These are phyloP conservation scores for Solanum ossicruentum DNA, from an alignment of 257 asterid genomes.

Conservation along the genomic window DNA sequence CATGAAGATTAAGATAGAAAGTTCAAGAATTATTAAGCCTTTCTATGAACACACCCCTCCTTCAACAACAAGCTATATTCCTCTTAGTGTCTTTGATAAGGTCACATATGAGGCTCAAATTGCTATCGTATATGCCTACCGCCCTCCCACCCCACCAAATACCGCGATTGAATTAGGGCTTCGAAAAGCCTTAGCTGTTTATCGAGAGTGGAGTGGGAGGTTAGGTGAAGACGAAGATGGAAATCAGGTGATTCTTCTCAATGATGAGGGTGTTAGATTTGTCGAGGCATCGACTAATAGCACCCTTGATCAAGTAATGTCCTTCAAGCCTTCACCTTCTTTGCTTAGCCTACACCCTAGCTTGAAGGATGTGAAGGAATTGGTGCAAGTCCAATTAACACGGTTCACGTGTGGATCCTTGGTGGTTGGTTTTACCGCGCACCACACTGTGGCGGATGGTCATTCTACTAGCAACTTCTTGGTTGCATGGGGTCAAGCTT, in stretches of 20 bases:
- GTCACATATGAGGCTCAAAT: slow-evolving; percentile 50
- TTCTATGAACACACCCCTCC: slow-evolving; percentile 32
- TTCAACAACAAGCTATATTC: slow-evolving; percentile 8
- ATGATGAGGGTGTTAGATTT: slow-evolving; percentile 58
- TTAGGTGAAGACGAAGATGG: slow-evolving; percentile 28
- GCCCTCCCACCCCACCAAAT: slow-evolving; percentile 52
- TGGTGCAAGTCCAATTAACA: slow-evolving; percentile 64
- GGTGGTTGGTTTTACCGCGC: slow-evolving; percentile 63
- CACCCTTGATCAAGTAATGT: slow-evolving; percentile 26
- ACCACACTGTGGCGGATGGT: slow-evolving; percentile 64
- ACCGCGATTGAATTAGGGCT: slow-evolving; percentile 39
- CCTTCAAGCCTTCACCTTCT: slow-evolving; percentile 31
- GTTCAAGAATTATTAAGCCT: slow-evolving; percentile 58
- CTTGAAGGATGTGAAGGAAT: slow-evolving; percentile 34
- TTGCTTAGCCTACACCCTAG: slow-evolving; percentile 49
- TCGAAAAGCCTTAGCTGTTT: slow-evolving; percentile 33
- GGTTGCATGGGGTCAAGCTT: slow-evolving; percentile 75
- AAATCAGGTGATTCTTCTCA: slow-evolving; percentile 30
- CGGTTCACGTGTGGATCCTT: slow-evolving; percentile 68
- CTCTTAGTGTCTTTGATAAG: slow-evolving; percentile 60
- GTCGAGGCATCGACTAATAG: slow-evolving; percentile 57
- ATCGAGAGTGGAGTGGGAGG: slow-evolving; percentile 70
- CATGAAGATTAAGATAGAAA: slow-evolving; percentile 41
- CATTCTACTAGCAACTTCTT: slow-evolving; percentile 50
- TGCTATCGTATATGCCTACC: slow-evolving; percentile 58